Evolutionary conservation across 768 basidiomycete genomes (phyloP), one percentile per base, ranked within the genome.

Genomic region (Xanthoconium purpureum): DNA sequence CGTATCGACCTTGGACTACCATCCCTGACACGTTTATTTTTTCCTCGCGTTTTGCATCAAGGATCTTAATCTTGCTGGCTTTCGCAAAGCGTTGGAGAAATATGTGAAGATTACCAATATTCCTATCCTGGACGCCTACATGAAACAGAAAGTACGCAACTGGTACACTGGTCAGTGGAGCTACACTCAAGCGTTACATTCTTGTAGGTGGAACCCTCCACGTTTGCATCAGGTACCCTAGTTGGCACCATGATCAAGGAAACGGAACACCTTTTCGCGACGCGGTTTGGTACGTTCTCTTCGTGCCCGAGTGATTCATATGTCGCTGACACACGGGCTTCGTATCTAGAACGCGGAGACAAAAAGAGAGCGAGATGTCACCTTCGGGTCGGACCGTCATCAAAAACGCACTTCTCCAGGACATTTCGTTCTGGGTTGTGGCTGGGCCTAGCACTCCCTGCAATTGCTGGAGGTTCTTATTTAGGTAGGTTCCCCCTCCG

Each of bases 31-130:
- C 17, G 8, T 36, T 10, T 35, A 33, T 45, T 3, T 11, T 37
- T 54, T 13, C 29, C 20, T 29, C 20, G 13, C 32, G 18, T 40
- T 28, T 33, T 40, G 8, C 13, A 15, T n/a, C 8, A 59, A 92
- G 87, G 84, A 89, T 44, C 73, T 98, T 40, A 98, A 99, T 68
- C 71, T 93, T 9, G 89, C 91, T 0, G 97, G 96, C 2, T 94
- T 97, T 69, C 78, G 89, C 33, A 93, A 94, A 67, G 87, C 86
- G 0, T 66, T 93, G 55, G 91, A 89, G 73, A 94, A 93, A 70
- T 94, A 90, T 61, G 88, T 88, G 66, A 94, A 91, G 68, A 73
- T 80, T 6, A 88, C 93, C 11, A 84, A 79, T 71, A 87, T 89
- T 33, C 77, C 80, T 11, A 85, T 84, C 18, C 84, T 89, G 67